phyloP scores from a whole-genome alignment of 257 asterid species.

The Solanum peruvianum region DNA sequence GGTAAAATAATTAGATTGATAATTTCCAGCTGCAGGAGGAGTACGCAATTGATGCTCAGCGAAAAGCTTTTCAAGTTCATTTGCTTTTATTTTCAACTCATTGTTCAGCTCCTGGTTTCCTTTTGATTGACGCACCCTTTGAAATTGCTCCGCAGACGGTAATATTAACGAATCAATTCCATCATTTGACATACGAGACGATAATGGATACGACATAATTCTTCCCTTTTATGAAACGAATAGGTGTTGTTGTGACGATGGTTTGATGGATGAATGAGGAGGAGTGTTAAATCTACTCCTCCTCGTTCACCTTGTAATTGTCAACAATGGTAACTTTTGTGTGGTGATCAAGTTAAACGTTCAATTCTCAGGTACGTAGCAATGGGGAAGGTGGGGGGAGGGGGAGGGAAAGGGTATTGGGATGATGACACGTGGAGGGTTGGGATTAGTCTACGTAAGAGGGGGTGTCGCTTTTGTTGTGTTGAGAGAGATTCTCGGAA shows the following conservation, averaged over 20 bases:
- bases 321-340: neutral
- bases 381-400: neutral
- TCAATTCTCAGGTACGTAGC: constrained; percentile 7
- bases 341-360: constrained; percentile 1
- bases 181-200: constrained; percentile 8
- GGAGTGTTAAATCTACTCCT: neutral
- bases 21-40: constrained; percentile 62
- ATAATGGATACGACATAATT: neutral
- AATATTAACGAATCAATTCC: constrained; percentile 32
- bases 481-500: neutral
- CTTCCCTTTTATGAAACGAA: neutral
- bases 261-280: neutral
- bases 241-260: neutral
- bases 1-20: constrained; percentile 41
- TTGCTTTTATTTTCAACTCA: constrained; percentile 81
- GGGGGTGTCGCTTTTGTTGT: neutral
- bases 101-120: constrained; percentile 79
- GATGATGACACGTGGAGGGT: neutral
- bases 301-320: neutral
- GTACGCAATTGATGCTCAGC: constrained; percentile 58
- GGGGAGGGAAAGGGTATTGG: neutral
- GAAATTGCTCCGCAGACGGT: constrained; percentile 46
- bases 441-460: neutral
- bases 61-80: constrained; percentile 86
- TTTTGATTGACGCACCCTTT: constrained; percentile 55